These are phyloP conservation scores for Pyropia yezoensis DNA, from an alignment of 23 red algal species.

Conservation along the genomic window DNA sequence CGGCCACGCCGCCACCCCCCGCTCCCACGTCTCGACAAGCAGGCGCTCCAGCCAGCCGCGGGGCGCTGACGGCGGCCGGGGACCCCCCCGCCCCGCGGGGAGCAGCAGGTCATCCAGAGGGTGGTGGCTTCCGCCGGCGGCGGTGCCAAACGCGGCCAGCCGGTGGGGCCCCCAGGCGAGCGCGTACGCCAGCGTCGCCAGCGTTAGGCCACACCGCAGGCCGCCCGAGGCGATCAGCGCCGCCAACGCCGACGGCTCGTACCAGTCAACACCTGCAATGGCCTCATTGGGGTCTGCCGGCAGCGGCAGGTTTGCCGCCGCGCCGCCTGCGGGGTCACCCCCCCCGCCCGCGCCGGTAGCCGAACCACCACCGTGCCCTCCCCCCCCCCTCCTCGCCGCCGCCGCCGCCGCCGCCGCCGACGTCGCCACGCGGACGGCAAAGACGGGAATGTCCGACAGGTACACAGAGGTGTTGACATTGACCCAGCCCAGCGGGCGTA, in stretches of 20 bases:
- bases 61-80: no score
- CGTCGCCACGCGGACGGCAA: slow-evolving; percentile 14
- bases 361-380: no score
- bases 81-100: no score
- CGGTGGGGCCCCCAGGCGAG: neutral
- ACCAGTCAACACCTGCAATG: slow-evolving; percentile 22
- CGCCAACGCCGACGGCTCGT: slow-evolving; percentile 16
- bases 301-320: no score
- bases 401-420: neutral
- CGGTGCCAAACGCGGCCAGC: no score
- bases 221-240: slow-evolving; percentile 12
- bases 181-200: slow-evolving; percentile 24
- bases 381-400: neutral
- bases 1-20: no score
- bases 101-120: no score
- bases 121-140: no score
- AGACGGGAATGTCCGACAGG: slow-evolving; percentile 46
- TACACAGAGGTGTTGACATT: slow-evolving; percentile 41
- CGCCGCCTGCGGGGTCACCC: no score
- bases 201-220: slow-evolving; percentile 32
- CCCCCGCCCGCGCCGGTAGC: no score
- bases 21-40: no score
- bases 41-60: no score
- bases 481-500: slow-evolving; percentile 18
- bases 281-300: slow-evolving; percentile 18